Conservation (phyloP, 345 rosid genomes). For the Eutrema japonicum region DNA sequence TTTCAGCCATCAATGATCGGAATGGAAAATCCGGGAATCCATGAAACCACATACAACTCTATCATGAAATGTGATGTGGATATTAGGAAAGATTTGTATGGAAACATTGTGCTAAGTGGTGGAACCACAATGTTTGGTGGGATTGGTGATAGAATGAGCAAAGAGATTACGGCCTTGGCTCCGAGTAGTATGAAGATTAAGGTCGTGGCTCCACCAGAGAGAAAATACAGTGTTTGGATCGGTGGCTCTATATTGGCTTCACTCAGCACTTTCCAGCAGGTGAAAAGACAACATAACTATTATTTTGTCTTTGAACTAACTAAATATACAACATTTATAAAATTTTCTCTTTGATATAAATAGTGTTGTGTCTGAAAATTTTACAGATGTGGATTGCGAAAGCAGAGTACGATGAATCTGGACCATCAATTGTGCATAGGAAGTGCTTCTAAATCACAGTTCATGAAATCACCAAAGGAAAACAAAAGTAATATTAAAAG, state of each 20-base stretch:
- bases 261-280: constrained; percentile 79
- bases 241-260: constrained; percentile 80
- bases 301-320: background rate
- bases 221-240: constrained; percentile 77
- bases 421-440: constrained; percentile 74
- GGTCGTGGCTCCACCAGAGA: constrained; percentile 80
- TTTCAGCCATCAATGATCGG: constrained; percentile 74
- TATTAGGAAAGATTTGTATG: constrained; percentile 73
- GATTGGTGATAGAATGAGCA: constrained; percentile 77
- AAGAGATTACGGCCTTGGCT: constrained; percentile 71
- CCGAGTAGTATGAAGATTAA: constrained; percentile 77
- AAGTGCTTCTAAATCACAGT: constrained; percentile 59
- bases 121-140: constrained; percentile 78
- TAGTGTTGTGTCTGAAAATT: background rate
- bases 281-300: constrained; percentile 15
- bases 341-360: background rate
- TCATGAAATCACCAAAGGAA: constrained; percentile 8
- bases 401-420: constrained; percentile 71
- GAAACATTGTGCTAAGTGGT: constrained; percentile 73
- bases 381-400: constrained; percentile 74
- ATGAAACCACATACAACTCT: constrained; percentile 73
- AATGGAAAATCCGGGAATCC: constrained; percentile 74
- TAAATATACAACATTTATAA: background rate
- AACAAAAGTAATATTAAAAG: constrained; percentile 18
- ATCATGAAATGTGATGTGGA: constrained; percentile 78